Conservation (phyloP, 257 asterid genomes). For the Cinchona pubescens region DNA sequence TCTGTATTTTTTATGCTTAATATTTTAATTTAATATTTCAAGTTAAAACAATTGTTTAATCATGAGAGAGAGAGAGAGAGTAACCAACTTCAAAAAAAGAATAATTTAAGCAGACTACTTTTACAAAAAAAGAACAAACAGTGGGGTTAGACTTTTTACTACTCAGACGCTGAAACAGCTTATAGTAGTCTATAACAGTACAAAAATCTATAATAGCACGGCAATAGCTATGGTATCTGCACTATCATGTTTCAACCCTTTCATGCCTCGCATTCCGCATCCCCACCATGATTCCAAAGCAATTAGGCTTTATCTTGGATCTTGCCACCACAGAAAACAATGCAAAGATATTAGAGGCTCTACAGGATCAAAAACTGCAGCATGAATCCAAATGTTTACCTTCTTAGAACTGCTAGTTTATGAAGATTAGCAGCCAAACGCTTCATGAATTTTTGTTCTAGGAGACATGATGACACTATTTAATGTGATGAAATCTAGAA, state of each 20-base stretch:
- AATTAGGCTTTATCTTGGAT: not conserved
- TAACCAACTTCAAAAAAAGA: not conserved
- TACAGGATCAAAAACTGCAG: not conserved
- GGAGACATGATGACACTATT: not conserved
- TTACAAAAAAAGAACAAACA: not conserved
- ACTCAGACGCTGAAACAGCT: not conserved
- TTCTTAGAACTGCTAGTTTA: not conserved
- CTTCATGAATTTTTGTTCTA: not conserved
- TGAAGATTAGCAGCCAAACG: not conserved
- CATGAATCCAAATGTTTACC: not conserved
- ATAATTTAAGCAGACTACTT: not conserved
- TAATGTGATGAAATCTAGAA: not conserved
- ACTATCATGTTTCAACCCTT: not conserved
- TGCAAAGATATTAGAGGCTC: not conserved
- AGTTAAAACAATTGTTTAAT: not conserved
- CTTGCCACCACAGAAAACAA: constrained; percentile 5
- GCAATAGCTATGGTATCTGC: not conserved
- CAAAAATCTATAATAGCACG: not conserved
- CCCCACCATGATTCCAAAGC: not conserved
- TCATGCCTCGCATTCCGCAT: not conserved
- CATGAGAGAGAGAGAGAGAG: not conserved
- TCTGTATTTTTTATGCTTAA: too few relatives aligned
- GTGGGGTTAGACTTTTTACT: not conserved
- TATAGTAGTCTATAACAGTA: not conserved
- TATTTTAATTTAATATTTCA: too few relatives aligned